phyloP scores from a whole-genome alignment of 257 asterid genomes.

The Leptodermis oblonga region DNA sequence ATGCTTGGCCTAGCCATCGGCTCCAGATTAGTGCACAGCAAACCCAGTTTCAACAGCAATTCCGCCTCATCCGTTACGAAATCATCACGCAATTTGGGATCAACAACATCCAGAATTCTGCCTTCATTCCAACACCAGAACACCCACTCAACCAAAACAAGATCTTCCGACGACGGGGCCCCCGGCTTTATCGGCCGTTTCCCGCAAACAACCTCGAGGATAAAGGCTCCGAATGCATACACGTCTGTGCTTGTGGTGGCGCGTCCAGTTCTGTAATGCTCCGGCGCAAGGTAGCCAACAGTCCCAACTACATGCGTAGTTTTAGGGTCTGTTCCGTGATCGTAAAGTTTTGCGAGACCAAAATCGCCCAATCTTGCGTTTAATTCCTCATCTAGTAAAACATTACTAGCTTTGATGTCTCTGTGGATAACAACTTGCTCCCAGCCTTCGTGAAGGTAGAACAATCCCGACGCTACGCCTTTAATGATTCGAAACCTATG shows the following conservation, averaged over 20 bases:
- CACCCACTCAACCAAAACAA: slow-evolving; percentile 53
- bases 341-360: slow-evolving; percentile 59
- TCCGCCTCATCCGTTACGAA: slow-evolving; percentile 37
- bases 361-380: slow-evolving; percentile 59
- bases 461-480: slow-evolving; percentile 57
- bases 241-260: slow-evolving; percentile 60
- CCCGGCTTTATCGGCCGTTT: slow-evolving; percentile 51
- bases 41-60: slow-evolving; percentile 49
- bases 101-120: slow-evolving; percentile 38
- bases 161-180: slow-evolving; percentile 16
- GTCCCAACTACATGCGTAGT: slow-evolving; percentile 73
- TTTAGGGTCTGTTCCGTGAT: slow-evolving; percentile 60
- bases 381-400: slow-evolving; percentile 48
- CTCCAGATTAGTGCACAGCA: slow-evolving; percentile 45
- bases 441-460: slow-evolving; percentile 64
- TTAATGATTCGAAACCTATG: slow-evolving; percentile 45
- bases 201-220: slow-evolving; percentile 67
- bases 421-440: slow-evolving; percentile 63
- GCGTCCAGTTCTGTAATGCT: slow-evolving; percentile 52
- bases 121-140: slow-evolving; percentile 40
- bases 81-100: slow-evolving; percentile 35
- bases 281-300: slow-evolving; percentile 67
- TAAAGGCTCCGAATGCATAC: slow-evolving; percentile 57
- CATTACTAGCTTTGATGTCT: slow-evolving; percentile 63
- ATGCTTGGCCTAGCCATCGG: slow-evolving; percentile 16